Percentiles rank a stretch among this genome's conserved stretches.
Conservation (phyloP, 2,329 filamentous ascomycete genomes). For the Pyrenochaeta sp. region DNA sequence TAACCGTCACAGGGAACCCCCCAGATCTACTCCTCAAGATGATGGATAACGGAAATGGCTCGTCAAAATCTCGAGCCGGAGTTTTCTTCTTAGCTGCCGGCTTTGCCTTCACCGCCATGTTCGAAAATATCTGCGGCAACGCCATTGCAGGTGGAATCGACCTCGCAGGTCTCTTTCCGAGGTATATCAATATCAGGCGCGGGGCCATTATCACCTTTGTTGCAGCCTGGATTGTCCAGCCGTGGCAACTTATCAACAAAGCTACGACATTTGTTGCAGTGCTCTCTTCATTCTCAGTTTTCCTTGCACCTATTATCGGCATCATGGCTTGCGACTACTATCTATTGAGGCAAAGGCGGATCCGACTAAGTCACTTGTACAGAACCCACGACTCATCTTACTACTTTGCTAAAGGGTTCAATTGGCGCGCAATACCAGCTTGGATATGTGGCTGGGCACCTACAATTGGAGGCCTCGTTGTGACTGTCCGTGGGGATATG, state of each 20-base stretch:
- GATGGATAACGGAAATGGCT: conserved; percentile 54
- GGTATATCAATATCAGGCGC: conserved; percentile 45
- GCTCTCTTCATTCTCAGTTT: conserved; percentile 53
- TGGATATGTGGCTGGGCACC: conserved; percentile 57
- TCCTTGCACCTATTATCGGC: conserved; percentile 49
- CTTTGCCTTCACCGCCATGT: conserved; percentile 49
- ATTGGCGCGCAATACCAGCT: conserved; percentile 53
- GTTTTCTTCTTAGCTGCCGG: conserved; percentile 48
- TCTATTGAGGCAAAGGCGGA: conserved; percentile 42
- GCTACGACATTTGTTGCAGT: conserved; percentile 48
- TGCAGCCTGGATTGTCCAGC: conserved; percentile 46
- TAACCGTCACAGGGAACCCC: no score
- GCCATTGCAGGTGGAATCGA: conserved; percentile 46
- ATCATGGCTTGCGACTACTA: conserved; percentile 52
- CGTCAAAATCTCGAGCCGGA: conserved; percentile 43
- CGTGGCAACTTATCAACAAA: conserved; percentile 49
- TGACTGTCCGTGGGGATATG: conserved; percentile 43
- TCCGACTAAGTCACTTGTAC: conserved; percentile 50
- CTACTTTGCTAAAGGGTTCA: conserved; percentile 55
- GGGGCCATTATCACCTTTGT: conserved; percentile 47
- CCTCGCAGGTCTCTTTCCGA: conserved; percentile 42
- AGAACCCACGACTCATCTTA: conserved; percentile 47
- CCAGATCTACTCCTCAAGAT: conserved; percentile 55
- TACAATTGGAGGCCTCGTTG: conserved; percentile 52
- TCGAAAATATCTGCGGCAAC: conserved; percentile 51